These are phyloP conservation scores for Tolypocladium inflatum DNA, from an alignment of 2,329 filamentous ascomycete species.

Conservation along the genomic window DNA sequence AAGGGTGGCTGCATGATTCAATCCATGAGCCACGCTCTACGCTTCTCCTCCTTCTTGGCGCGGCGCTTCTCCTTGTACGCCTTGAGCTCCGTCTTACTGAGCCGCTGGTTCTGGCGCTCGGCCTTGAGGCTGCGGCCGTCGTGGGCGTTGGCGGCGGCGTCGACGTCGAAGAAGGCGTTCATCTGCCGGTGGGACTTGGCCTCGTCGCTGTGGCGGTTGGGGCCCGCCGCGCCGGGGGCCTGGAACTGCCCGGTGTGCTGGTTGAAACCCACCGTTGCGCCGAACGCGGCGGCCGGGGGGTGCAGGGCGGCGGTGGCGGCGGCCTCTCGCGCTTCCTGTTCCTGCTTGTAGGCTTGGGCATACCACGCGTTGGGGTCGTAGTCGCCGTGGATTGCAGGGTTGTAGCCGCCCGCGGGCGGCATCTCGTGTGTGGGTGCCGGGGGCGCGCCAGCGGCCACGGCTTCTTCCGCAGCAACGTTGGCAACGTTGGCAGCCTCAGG, in stretches of 20 bases:
- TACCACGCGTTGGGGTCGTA: conserved; percentile 97
- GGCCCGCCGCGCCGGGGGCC: conserved; percentile 51
- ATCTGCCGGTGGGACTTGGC: conserved; percentile 82
- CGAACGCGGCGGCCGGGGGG: conserved; percentile 44
- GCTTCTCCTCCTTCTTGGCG: conserved; percentile 88
- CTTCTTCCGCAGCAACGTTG: conserved; percentile 11
- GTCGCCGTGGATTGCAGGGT: conserved; percentile 90
- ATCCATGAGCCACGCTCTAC: conserved; percentile 81
- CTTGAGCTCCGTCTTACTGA: conserved; percentile 79
- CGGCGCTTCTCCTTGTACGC: conserved; percentile 83
- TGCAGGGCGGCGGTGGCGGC: conserved; percentile 15
- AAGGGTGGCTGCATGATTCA: conserved; percentile 30
- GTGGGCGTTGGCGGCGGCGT: conserved; percentile 84
- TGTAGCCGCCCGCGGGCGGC: conserved; percentile 65
- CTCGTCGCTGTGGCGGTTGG: conserved; percentile 76
- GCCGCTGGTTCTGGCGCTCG: conserved; percentile 76
- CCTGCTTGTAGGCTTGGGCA: conserved; percentile 48
- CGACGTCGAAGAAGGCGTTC: conserved; percentile 92
- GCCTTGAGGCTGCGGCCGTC: conserved; percentile 86
- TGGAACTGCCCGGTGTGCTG: conserved; percentile 84
- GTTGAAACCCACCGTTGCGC: conserved; percentile 72
- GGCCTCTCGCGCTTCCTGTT: conserved; percentile 19
- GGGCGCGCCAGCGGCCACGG: conserved; percentile 17
- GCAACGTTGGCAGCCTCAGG: conserved; percentile 29
- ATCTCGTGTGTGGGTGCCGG: conserved; percentile 24